Evolutionary conservation across 1,284 basidiomycete species (phyloP), one percentile per base, ranked within the genome.

Genomic region (Puccinia horiana): DNA sequence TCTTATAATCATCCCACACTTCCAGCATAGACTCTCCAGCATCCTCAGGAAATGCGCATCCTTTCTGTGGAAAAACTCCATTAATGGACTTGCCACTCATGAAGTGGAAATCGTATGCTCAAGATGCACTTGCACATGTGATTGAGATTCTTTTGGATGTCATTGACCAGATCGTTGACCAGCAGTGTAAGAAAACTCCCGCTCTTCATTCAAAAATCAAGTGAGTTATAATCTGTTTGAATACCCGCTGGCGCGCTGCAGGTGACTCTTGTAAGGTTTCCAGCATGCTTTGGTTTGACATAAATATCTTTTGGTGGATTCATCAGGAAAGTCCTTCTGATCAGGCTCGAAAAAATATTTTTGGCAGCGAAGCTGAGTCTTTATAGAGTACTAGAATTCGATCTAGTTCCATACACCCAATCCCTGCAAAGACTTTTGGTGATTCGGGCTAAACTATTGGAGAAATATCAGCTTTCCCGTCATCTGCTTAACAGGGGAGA

Each of bases 21-120:
- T 29, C 8, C 44, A 69, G 67, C 65, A n/a, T 67, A 35, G 40
- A 67, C 29, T 61, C 12, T 42, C 2, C 67, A 26, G 20, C 5
- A 44, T 42, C 40, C 14, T 16, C 67, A 69, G 67, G 44, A 32
- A 26, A 2, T 69, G 1, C 23, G 18, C 20, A 44, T 29, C 42
- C n/a, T 44, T 69, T 69, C n/a, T 29, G 44, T 42, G 40, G 44
- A 26, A 69, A 69, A 69, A 69, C 67, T 69, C 67, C 67, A n/a
- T 40, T 69, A 14, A 69, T 69, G 67, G 67, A 69, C 37, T 44
- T 47, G 26, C 67, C 67, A 8, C 26, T 69, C 23, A n/a, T 44
- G 67, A 42, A 42, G n/a, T 69, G 67, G 67, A 69, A 69, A 69
- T 20, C n/a, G 26, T 23, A 69, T 44, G 67, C 67, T 18, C 44